A percentile compares a stretch with the other conserved stretches of the same genome.
Conservation (phyloP, 257 asterid genomes). For the Petunia secreta region DNA sequence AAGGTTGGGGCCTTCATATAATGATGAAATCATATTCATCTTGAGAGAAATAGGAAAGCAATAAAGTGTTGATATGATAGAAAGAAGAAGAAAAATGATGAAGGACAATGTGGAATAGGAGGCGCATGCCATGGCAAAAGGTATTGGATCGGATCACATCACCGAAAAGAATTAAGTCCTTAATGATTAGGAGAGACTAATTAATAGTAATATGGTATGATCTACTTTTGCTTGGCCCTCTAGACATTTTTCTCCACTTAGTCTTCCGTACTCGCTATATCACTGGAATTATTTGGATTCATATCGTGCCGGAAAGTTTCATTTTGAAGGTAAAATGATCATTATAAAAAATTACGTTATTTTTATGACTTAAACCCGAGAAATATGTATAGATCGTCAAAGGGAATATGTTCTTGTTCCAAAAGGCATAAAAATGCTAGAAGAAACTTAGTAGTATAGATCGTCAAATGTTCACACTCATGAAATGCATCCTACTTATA, state of each 20-base stretch:
- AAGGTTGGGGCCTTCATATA: not conserved
- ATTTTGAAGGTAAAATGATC: not conserved
- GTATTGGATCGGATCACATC: constrained; percentile 32
- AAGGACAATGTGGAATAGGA: not conserved
- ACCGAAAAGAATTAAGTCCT: constrained; percentile 31
- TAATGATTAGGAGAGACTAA: constrained; percentile 6
- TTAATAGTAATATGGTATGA: not conserved
- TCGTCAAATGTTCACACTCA: not conserved
- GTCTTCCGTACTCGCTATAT: not conserved
- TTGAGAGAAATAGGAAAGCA: not conserved
- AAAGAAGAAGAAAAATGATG: not conserved
- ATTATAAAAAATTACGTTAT: not conserved
- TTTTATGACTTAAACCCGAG: not conserved
- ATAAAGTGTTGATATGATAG: not conserved
- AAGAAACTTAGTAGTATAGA: not conserved
- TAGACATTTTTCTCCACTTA: not conserved
- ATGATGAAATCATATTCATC: constrained; percentile 13
- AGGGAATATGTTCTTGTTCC: not conserved
- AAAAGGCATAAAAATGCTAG: no score
- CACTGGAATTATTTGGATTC: no score
- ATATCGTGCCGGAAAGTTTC: not conserved
- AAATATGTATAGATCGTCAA: not conserved
- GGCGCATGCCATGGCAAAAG: constrained; percentile 13
- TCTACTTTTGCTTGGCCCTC: not conserved
- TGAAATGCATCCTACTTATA: not conserved